Percentiles rank a stretch among this genome's conserved stretches.
Conservation (phyloP, 176 grass and related monocot genomes). For the Saccharum officinarum region DNA sequence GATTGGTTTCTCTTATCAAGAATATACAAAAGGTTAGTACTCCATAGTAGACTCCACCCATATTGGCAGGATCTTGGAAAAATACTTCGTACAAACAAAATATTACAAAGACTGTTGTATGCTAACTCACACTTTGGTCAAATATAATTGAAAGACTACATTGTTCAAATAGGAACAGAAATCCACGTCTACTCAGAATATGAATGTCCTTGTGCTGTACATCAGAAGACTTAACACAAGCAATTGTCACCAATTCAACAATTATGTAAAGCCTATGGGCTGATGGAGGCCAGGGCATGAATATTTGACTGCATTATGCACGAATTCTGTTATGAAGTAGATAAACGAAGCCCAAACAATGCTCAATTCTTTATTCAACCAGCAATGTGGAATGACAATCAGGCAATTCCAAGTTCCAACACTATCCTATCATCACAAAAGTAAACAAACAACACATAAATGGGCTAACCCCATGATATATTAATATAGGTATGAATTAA, state of each 20-base stretch:
- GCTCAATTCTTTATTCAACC: neutral
- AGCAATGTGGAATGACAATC: neutral
- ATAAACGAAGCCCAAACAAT: neutral
- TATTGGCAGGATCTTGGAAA: neutral
- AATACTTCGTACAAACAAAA: neutral
- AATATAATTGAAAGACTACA: neutral
- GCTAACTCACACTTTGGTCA: neutral
- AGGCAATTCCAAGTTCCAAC: neutral
- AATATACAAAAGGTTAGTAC: neutral
- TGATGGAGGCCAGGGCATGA: neutral
- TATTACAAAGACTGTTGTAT: neutral
- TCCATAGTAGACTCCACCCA: neutral
- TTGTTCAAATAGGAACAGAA: neutral
- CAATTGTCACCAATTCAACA: neutral
- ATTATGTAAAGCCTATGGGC: neutral
- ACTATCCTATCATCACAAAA: neutral
- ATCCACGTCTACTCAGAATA: neutral
- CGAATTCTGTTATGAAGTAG: neutral
- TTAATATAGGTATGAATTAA: conserved; percentile 2
- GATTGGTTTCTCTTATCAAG: neutral
- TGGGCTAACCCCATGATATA: neutral
- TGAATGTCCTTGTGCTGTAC: neutral
- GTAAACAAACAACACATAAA: neutral
- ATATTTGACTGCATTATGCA: neutral
- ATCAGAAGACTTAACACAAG: neutral